Base-by-base conservation (phyloP, 2,329 filamentous ascomycete species). In the Fusarium sp. region DNA sequence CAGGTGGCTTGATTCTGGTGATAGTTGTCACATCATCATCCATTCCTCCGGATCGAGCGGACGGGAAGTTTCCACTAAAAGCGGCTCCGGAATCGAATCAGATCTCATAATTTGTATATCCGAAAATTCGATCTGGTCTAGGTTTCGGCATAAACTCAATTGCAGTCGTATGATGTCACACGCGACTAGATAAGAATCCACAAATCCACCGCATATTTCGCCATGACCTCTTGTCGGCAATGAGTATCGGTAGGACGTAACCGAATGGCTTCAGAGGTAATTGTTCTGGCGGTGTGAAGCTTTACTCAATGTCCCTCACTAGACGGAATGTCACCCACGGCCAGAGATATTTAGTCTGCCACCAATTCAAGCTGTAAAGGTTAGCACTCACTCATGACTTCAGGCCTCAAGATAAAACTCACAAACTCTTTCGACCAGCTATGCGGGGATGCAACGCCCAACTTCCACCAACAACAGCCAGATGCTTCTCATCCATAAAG, bases 81-180 rank as follows among this genome's bases (percentile, higher is more conserved):
- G 16, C 13, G 10, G 16, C 11, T 31, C 21, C 25, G 26, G 18
- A 28, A 14, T 25, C 21, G 14, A 23, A 31, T 54, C n/a, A 13
- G 34, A 52, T 34, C 21, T 39, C 18, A 13, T 16, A 43, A 28
- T 7, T 10, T 61, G 16, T 70, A 68, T 70, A 70, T 55, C 63
- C 67, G 58, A 45, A 31, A 31, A 39, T 16, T 37, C 34, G 43
- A 68, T 54, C 62, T 44, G 26, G 31, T 50, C 50, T 41, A 12
- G 42, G 43, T 43, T 43, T 42, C 41, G 45, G 16, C 19, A 6
- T 6, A 58, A 71, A 68, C 46, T 60, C 58, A 68, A 67, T 61
- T 71, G 8, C 7, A 21, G 16, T 68, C 62, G 43, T 60, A 65
- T 68, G 67, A 71, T 70, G 67, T 71, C 58, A 71, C 58, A 57